Evolutionary conservation across 1,284 basidiomycete species (phyloP), one percentile per base, ranked within the genome.

Genomic region (Dichomitus squalens): DNA sequence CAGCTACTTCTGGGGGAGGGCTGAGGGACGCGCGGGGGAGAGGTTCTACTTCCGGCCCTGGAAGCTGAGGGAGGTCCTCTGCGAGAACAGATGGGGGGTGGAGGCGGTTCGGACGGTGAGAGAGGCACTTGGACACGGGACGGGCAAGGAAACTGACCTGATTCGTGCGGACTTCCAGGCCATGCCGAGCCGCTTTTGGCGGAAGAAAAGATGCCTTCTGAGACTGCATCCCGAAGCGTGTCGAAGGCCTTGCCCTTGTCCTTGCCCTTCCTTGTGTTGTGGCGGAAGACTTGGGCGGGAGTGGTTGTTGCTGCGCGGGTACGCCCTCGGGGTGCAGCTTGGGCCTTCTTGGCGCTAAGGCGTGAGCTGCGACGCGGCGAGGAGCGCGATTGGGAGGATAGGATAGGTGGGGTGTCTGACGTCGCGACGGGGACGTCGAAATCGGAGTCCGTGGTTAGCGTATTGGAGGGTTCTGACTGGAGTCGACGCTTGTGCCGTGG

Each of bases 341-440:
- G 12, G 14, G 8, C 7, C 9, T 20, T 14, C 20, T 14, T 7
- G 36, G 12, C 12, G 31, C 29, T 11, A 18, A 40, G 3, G n/a
- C 53, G 38, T 9, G 48, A 35, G 31, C 31, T 29, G 9, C 47
- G 47, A 21, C 38, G 53, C 2, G 41, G 18, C 25, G 47, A 20
- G 6, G 38, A 31, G 5, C 21, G 31, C 5, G 20, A 8, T 11
- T 23, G 48, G 16, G 29, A 21, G 3, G 4, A 36, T 36, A 27
- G 41, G 23, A 16, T n/a, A 11, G 29, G 29, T 6, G 29, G 6
- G 12, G 48, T 11, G 12, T 50, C 48, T 1, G 54, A 55, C 18
- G 54, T 50, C 33, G 54, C 54, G 20, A 55, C 21, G 7, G 54
- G 54, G n/a, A 55, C 36, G 33, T 50, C 49, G 25, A 38, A 43